Evolutionary conservation across 495 filamentous ascomycete species (phyloP), one percentile per base, ranked within the genome.

Genomic region (Ramalina intermedia): DNA sequence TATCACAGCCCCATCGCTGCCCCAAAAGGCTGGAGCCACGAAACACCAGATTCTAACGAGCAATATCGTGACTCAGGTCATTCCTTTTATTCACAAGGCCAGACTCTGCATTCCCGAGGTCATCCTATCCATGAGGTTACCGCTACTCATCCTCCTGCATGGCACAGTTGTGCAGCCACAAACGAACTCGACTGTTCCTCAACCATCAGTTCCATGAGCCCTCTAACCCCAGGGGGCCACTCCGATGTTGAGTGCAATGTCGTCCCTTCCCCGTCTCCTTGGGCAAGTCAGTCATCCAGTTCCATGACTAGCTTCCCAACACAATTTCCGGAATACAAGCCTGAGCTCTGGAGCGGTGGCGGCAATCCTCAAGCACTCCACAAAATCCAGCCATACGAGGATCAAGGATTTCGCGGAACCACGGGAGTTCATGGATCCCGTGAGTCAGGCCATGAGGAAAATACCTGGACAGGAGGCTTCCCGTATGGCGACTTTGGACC

Each of bases 1-100:
- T 44, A 21, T 26, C 44, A 47, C 44, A 47, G 44, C 44, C 44
- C 44, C 44, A 21, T 47, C 24, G 6, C 33, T 47, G 44, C 26
- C 37, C 44, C 44, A 17, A 47, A n/a, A 26, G 44, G 26, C 44
- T 47, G 44, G 44, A 36, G 14, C n/a, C n/a, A n/a, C 33, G 18
- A 47, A 20, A 36, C 37, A 9, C 33, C 24, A 17, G 23, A 16
- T 16, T 16, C 44, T 2, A 37, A 27, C 21, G 44, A 35, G 37
- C 44, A 47, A 4, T 27, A n/a, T 27, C n/a, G 26, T 47, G 24
- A 27, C n/a, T 47, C 44, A 47, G n/a, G 17, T 36, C 27, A 20
- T 12, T 37, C 44, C 8, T 37, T 9, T 17, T 47, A 16, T 20
- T 14, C 17, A 47, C n/a, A 16, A 35, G n/a, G 33, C 27, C 27